Conservation (phyloP, 768 basidiomycete species). For the Rhizopogon sp. region DNA sequence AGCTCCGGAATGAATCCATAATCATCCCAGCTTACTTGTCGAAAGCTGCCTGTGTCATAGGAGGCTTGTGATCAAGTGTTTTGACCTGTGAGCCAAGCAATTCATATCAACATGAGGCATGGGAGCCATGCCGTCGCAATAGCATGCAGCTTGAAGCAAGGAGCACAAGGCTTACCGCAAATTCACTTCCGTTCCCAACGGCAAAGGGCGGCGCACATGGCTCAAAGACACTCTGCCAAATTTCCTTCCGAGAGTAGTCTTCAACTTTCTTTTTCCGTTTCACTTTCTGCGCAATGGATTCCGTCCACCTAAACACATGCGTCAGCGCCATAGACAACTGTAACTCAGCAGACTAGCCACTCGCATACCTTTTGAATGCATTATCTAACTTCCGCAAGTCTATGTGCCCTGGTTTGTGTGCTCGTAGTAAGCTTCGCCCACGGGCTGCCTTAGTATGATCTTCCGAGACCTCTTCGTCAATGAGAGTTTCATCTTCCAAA, state of each 20-base stretch:
- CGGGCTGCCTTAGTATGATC: conserved; percentile 20
- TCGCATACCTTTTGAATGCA: conserved; percentile 71
- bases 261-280: conserved; percentile 72
- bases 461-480: conserved; percentile 16
- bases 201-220: conserved; percentile 41
- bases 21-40: conserved; percentile 45
- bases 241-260: conserved; percentile 61
- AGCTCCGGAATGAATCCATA: conserved; percentile 2
- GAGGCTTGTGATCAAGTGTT: conserved; percentile 75
- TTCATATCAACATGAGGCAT: background rate
- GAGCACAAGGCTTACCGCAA: conserved; percentile 12
- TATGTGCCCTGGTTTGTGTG: conserved; percentile 55
- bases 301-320: conserved; percentile 60
- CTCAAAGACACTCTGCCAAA: conserved; percentile 79
- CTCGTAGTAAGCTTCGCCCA: conserved; percentile 21
- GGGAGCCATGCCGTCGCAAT: background rate
- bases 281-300: conserved; percentile 81
- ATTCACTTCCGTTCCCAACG: conserved; percentile 19
- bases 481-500: conserved; percentile 33
- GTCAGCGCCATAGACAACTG: conserved; percentile 1
- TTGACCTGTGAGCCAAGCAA: conserved; percentile 44
- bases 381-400: conserved; percentile 76
- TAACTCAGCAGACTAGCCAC: background rate
- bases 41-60: conserved; percentile 72
- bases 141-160: background rate